Evolutionary conservation across 306 rosid genomes (phyloP).

Genomic region (Quercus engelmannii): DNA sequence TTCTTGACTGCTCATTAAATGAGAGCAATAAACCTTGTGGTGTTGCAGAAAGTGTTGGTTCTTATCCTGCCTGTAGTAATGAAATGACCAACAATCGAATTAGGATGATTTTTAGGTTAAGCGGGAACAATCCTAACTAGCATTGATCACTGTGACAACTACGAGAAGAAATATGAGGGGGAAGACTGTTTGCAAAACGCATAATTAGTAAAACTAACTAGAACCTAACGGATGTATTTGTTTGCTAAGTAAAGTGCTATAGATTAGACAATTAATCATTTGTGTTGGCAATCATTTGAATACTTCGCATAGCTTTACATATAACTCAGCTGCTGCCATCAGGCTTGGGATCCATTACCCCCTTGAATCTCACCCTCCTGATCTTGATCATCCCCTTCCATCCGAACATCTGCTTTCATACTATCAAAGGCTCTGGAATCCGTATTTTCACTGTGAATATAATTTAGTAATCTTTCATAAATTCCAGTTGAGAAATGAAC

Average conservation of each 20-base stretch:
- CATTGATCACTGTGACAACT: neutral
- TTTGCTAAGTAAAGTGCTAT: too few species aligned
- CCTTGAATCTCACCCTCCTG: neutral
- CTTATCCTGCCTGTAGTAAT: neutral
- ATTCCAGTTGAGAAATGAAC: constrained; percentile 14
- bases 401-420: constrained; percentile 16
- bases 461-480: constrained; percentile 29
- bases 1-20: too few species aligned
- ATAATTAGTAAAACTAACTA: neutral
- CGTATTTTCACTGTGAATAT: constrained; percentile 25
- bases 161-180: neutral
- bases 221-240: too few species aligned
- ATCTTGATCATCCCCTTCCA: constrained; percentile 7
- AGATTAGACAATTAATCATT: neutral
- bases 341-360: neutral
- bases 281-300: neutral
- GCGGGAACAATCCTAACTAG: neutral
- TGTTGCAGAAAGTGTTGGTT: neutral
- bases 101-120: neutral
- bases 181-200: neutral
- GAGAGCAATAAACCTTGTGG: too few species aligned
- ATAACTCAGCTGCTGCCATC: neutral
- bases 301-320: neutral
- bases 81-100: neutral
- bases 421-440: constrained; percentile 25